These are phyloP conservation scores for Hymenoscyphus albidus DNA, from an alignment of 2,329 filamentous ascomycete species.

Conservation along the genomic window DNA sequence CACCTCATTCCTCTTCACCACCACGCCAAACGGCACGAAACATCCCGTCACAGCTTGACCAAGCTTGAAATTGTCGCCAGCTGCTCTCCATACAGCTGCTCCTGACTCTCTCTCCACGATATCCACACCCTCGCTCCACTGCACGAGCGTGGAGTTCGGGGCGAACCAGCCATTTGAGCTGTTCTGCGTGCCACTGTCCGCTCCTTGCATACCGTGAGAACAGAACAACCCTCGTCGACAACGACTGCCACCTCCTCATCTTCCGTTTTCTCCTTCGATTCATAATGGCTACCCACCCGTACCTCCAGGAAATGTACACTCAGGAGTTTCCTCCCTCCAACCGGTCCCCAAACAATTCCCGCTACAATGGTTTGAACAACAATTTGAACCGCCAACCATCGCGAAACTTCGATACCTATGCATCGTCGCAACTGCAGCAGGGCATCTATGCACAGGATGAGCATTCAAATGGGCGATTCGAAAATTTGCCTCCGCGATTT, in stretches of 20 bases:
- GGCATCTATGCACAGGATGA: conserved; percentile 70
- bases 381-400: conserved; percentile 66
- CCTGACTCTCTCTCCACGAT: conserved; percentile 15
- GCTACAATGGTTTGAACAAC: conserved; percentile 40
- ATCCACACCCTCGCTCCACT: conserved; percentile 16
- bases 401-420: conserved; percentile 70
- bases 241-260: conserved; percentile 6
- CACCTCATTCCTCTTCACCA: not conserved
- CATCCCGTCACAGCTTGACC: conserved; percentile 2
- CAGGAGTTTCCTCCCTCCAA: conserved; percentile 62
- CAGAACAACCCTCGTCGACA: conserved; percentile 22
- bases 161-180: conserved; percentile 28
- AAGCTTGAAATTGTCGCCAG: conserved; percentile 10
- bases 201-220: conserved; percentile 32
- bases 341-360: conserved; percentile 56
- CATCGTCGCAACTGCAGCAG: conserved; percentile 42
- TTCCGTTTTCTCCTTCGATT: conserved; percentile 7
- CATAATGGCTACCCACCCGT: conserved; percentile 49
- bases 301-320: conserved; percentile 58
- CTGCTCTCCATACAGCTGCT: conserved; percentile 11
- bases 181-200: conserved; percentile 32
- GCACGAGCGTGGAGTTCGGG: conserved; percentile 26
- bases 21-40: not conserved
- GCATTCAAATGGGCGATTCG: conserved; percentile 48
- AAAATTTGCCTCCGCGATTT: conserved; percentile 37